Evolutionary conservation across 495 filamentous ascomycete species (phyloP), one percentile per base, ranked within the genome.

Genomic region (Talaromyces proteolyticus): DNA sequence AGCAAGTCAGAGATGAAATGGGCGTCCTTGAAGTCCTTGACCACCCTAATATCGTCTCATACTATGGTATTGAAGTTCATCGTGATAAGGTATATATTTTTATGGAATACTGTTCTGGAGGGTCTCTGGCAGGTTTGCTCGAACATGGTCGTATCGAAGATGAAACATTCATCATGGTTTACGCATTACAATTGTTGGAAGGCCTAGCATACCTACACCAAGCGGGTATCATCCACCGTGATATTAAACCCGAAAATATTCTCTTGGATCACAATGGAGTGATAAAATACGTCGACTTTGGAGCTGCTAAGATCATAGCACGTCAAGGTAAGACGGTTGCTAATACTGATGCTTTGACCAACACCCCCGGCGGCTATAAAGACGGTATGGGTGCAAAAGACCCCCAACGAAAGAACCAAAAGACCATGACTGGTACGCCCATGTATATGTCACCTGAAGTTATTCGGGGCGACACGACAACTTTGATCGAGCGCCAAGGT

Each of bases 401-500:
- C 12, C 41, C 53, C 36, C 59, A 67, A 44, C 60, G 72, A 38
- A 88, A 88, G 55, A 74, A 87, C 53, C 89, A 94, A 62, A 89
- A 89, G 62, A 89, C 87, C 37, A 96, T 96, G 85, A 95, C 90
- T 7, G 93, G 93, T 53, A 98, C 93, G 29, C 93, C 93, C 20
- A 98, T 98, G 93, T 98, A 98, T 74, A 98, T 98, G 93, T 97
- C 94, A 14, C 93, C 93, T 19, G 93, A 98, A 72, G 90, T 95
- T 41, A 97, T 98, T 68, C 92, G 89, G 56, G 93, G 93, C 26
- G 81, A 86, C 45, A 81, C 82, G 51, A 22, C 59, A 42, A 55
- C 63, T 25, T 50, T 73, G 18, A 62, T 68, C 50, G 63, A 73
- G 50, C 72, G 88, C 78, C 87, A 89, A 53, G 91, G 92, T 23